Evolutionary conservation across 2,329 filamentous ascomycete species (phyloP), one percentile per base, ranked within the genome.

Genomic region (Diaporthe ilicicola): DNA sequence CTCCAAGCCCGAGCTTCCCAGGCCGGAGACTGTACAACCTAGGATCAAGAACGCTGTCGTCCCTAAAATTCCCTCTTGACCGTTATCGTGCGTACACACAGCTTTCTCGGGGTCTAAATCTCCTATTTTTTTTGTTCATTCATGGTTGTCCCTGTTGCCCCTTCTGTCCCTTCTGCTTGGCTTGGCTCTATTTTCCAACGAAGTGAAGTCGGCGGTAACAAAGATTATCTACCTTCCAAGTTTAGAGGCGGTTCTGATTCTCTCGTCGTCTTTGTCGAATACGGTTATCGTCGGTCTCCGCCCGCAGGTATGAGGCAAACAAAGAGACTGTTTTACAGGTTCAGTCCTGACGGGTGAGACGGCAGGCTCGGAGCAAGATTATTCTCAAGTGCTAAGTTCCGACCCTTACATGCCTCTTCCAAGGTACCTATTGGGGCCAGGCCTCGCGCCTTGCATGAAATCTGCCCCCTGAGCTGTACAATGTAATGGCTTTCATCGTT

Each of bases 1-100:
- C 10, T 59, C 46, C 39, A 70, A 27, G 5, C 69, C 69, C 1
- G 69, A 70, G 22, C 50, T 53, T 9, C 69, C 69, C 27, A 67
- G 12, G 8, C 69, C 69, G 5, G 69, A 53, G 10, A 70, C 53
- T 4, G 51, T 54, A 4, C 62, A 50, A 15, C 69, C 69, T 13
- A 46, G 4, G 15, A 70, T 70, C 32, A 70, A 39, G 27, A 67
- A 56, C 12, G n/a, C n/a, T n/a, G 10, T 15, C 1, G 19, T 55
- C 5, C 4, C 10, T 2, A 15, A 2, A 4, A 13, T 5, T 22
- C 0, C 29, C 5, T 37, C 29, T 22, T 13, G 19, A n/a, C 1
- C 19, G n/a, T 8, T 34, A 19, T 37, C 3, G n/a, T 55, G 1
- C 9, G 19, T 2, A 2, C 22, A 10, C 3, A 22, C n/a, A 2